Conservation (phyloP, 106 monocot genomes). For the Chionographis japonica region DNA sequence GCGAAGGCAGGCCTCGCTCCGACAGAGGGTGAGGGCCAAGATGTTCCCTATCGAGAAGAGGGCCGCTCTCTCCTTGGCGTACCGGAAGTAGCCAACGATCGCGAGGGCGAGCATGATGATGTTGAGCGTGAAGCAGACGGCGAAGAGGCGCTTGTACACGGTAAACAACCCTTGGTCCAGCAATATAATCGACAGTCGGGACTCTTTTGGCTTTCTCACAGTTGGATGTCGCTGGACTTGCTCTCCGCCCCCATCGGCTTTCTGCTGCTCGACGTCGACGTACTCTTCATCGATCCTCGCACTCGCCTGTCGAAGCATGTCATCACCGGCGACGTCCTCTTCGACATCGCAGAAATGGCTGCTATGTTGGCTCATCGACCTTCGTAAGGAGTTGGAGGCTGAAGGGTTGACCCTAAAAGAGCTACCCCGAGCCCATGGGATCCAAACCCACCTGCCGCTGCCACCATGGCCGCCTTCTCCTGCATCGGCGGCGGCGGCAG, state of each 20-base stretch:
- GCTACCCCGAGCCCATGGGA: no score
- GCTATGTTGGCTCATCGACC: constrained; percentile 2
- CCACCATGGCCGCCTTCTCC: no score
- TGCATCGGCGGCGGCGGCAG: no score
- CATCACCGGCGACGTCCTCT: not conserved
- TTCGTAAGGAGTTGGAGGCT: not conserved
- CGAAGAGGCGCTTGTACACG: constrained; percentile 27
- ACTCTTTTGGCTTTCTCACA: not conserved
- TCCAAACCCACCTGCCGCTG: no score
- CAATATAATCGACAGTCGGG: constrained; percentile 23
- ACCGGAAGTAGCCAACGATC: no score
- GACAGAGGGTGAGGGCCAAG: no score
- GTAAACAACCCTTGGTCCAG: constrained; percentile 34
- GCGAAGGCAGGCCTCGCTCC: no score
- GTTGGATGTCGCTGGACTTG: not conserved
- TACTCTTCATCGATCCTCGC: constrained; percentile 3
- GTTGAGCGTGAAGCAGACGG: not conserved
- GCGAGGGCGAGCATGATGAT: no score
- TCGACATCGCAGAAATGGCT: constrained; percentile 21
- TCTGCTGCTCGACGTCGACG: not conserved
- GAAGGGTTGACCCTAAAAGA: no score
- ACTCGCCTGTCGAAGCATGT: no score
- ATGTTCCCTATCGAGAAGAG: no score
- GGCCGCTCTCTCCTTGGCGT: no score
- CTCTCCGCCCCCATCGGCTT: not conserved